Conservation (phyloP, 2,329 filamentous ascomycete species). For the Seiridium unicorne region DNA sequence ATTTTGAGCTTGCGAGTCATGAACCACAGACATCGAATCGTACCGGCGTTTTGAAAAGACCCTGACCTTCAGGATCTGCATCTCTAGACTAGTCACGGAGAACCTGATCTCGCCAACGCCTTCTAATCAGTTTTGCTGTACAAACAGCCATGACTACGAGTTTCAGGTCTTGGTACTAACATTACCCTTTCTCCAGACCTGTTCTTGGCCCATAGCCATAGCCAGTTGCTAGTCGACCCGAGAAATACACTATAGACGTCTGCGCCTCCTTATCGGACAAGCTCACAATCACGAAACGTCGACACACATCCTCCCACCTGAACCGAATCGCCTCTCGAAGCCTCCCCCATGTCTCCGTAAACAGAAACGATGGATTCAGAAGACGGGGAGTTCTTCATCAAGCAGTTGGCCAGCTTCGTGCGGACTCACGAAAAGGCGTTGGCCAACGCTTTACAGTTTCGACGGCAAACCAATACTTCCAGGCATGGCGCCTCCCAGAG, state of each 20-base stretch:
- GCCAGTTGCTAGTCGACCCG: not conserved
- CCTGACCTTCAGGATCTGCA: not conserved
- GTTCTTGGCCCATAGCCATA: not conserved
- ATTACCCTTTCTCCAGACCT: not conserved
- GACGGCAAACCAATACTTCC: constrained; percentile 61
- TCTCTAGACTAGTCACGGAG: not conserved
- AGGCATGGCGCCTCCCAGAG: constrained; percentile 70
- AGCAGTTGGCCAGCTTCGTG: constrained; percentile 95
- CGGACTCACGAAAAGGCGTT: constrained; percentile 96
- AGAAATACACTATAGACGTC: not conserved
- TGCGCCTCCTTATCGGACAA: not conserved
- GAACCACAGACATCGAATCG: not conserved
- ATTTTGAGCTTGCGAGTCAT: constrained; percentile 2
- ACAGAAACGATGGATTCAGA: constrained; percentile 74
- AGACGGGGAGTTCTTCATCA: constrained; percentile 87
- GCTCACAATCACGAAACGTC: not conserved
- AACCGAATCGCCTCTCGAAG: not conserved
- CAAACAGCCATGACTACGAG: not conserved
- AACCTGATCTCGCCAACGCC: not conserved
- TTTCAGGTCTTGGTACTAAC: constrained; percentile 1
- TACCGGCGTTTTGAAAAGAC: not conserved
- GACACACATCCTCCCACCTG: not conserved
- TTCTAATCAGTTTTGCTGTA: not conserved
- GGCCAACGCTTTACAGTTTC: constrained; percentile 89
- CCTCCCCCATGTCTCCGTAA: constrained; percentile 45